Conservation (phyloP, 176 grass and related monocot genomes). For the Oryza glumipatula region DNA sequence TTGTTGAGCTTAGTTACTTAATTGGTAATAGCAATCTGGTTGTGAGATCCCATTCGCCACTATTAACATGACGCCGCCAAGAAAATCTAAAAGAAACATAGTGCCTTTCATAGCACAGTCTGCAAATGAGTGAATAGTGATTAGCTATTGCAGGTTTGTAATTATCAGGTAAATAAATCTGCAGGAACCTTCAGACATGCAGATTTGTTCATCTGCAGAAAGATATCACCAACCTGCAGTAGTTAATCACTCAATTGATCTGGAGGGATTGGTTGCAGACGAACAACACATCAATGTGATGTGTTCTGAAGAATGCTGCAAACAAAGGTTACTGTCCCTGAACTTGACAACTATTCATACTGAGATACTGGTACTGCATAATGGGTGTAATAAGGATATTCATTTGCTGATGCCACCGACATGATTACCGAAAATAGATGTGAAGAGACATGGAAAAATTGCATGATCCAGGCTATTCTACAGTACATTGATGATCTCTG, state of each 20-base stretch:
- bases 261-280: not conserved
- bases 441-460: not conserved
- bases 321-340: not conserved
- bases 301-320: not conserved
- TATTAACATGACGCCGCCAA: not conserved
- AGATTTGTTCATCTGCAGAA: not conserved
- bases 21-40: too few species aligned
- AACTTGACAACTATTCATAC: not conserved
- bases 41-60: not conserved
- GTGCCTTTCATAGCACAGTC: not conserved
- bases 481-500: not conserved
- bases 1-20: not conserved
- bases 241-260: not conserved
- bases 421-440: not conserved
- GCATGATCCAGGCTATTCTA: not conserved
- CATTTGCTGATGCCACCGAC: not conserved
- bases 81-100: not conserved
- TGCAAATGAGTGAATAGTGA: too few species aligned
- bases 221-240: not conserved
- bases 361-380: not conserved
- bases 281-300: too few species aligned
- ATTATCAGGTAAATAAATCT: too few species aligned
- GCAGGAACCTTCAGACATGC: not conserved
- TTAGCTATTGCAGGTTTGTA: too few species aligned
- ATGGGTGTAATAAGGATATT: not conserved